phyloP scores from a whole-genome alignment of 345 rosid genomes.

The Arabidopsis thaliana region DNA sequence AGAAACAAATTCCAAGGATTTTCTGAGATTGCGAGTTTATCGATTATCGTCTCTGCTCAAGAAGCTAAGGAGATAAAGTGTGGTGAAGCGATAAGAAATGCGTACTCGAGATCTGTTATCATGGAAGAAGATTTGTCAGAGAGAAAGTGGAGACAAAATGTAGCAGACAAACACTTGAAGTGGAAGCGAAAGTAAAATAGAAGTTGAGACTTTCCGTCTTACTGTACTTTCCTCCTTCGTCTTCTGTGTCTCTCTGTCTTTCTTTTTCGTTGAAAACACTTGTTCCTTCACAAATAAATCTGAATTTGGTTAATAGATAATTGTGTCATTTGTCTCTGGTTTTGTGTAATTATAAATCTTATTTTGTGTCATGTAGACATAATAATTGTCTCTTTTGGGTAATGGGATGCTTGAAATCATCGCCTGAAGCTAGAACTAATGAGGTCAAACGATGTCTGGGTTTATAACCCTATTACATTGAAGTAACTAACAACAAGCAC shows the following conservation, averaged over 20 bases:
- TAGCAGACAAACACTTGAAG: conserved; percentile 3
- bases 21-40: not conserved
- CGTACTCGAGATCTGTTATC: conserved; percentile 54
- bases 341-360: too few species aligned
- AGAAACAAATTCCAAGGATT: not conserved
- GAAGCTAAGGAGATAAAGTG: not conserved
- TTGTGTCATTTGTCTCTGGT: too few species aligned
- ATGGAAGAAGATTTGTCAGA: conserved; percentile 35
- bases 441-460: not conserved
- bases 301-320: too few species aligned
- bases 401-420: too few species aligned
- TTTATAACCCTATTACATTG: not conserved
- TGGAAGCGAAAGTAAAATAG: conserved; percentile 2
- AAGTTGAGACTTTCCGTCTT: not conserved
- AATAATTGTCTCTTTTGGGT: too few species aligned
- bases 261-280: not conserved
- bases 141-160: conserved; percentile 26
- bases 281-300: not conserved
- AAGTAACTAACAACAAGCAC: not conserved
- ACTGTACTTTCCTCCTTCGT: not conserved
- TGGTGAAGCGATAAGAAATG: conserved; percentile 39
- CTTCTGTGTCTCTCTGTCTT: not conserved
- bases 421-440: too few species aligned
- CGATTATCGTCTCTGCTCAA: not conserved
- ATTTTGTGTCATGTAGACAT: too few species aligned